A percentile compares a stretch with the other conserved stretches of the same genome.
Conservation (phyloP, 2,329 filamentous ascomycete genomes). For the Trichoderma hamatum region DNA sequence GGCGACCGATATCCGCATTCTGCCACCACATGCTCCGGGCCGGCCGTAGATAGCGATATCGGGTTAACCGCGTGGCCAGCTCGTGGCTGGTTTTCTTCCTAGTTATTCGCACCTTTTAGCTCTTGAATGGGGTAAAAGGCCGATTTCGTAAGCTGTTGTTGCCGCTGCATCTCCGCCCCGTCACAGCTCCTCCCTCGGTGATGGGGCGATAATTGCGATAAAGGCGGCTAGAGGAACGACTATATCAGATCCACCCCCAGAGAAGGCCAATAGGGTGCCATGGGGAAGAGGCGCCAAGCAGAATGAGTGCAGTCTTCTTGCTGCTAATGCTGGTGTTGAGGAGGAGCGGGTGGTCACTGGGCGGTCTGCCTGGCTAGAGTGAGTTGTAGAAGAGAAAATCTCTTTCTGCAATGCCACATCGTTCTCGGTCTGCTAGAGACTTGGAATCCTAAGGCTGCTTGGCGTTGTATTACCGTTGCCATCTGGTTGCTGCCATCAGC, state of each 20-base stretch:
- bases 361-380: constrained; percentile 1
- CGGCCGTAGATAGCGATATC: constrained; percentile 22
- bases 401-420: constrained; percentile 7
- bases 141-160: constrained; percentile 7
- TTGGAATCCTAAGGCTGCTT: not conserved
- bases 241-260: constrained; percentile 17
- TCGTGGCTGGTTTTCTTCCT: not conserved
- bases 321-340: constrained; percentile 6
- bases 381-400: not conserved
- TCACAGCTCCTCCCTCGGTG: not conserved
- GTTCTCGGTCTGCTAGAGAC: not conserved
- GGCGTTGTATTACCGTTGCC: not conserved
- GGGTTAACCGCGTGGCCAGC: constrained; percentile 4
- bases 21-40: constrained; percentile 15
- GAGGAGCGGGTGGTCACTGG: constrained; percentile 6
- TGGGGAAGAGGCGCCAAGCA: constrained; percentile 19
- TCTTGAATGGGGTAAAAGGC: not conserved
- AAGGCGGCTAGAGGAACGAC: constrained; percentile 13
- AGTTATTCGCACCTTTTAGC: not conserved
- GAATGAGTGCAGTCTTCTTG: not conserved
- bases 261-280: constrained; percentile 22
- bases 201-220: constrained; percentile 18
- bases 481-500: not conserved
- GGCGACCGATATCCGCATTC: constrained; percentile 20
- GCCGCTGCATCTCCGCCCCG: not conserved